A percentile compares a stretch with the other conserved stretches of the same genome.
Conservation (phyloP, 2,329 filamentous ascomycete species). For the Zymoseptoria passerinii region DNA sequence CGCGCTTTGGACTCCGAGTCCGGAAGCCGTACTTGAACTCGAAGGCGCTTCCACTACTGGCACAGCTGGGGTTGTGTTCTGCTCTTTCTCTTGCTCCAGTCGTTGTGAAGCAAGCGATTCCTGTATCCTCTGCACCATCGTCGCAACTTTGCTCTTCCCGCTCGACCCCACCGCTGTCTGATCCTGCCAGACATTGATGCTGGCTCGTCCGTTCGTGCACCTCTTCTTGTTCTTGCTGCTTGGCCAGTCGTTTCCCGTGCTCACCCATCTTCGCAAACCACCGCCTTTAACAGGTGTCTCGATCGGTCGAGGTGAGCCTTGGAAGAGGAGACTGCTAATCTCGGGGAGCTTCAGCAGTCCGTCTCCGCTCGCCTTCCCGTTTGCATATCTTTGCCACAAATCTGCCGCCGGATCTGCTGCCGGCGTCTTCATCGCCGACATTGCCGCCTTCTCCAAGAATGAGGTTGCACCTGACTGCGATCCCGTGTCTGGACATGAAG, state of each 20-base stretch:
- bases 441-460: slow-evolving; percentile 17
- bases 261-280: slow-evolving; percentile 43
- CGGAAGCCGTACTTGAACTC: slow-evolving; percentile 42
- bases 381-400: slow-evolving; percentile 39
- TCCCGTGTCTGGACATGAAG: slow-evolving; percentile 26
- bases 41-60: slow-evolving; percentile 30
- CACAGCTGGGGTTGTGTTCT: slow-evolving; percentile 1
- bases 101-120: slow-evolving; percentile 35
- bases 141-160: slow-evolving; percentile 27
- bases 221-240: slow-evolving; percentile 33
- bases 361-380: slow-evolving; percentile 31
- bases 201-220: slow-evolving; percentile 26
- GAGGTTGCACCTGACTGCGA: slow-evolving; percentile 21
- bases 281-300: slow-evolving; percentile 39
- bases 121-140: slow-evolving; percentile 38
- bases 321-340: slow-evolving; percentile 38
- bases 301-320: slow-evolving; percentile 39
- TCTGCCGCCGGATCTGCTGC: slow-evolving; percentile 41
- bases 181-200: slow-evolving; percentile 31
- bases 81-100: slow-evolving; percentile 15
- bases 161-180: slow-evolving; percentile 24
- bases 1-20: slow-evolving; percentile 15
- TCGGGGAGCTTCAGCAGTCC: slow-evolving; percentile 31
- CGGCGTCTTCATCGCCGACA: slow-evolving; percentile 32
- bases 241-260: slow-evolving; percentile 44